Evolutionary conservation across 257 asterid genomes (phyloP), one percentile per base, ranked within the genome.

Genomic region (Rauvolfia tetraphylla): DNA sequence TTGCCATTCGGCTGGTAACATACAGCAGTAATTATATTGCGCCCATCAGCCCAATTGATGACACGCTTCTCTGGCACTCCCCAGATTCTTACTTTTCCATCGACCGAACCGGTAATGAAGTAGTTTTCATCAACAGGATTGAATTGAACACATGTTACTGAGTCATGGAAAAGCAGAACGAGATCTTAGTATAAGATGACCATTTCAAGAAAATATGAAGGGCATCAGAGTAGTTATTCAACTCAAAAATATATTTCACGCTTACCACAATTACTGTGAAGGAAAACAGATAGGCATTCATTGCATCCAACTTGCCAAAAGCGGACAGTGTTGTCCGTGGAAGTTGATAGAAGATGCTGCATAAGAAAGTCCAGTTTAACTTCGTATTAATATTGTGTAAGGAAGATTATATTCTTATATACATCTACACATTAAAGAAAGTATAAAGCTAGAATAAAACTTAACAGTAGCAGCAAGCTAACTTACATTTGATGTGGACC

Each of bases 11-110:
- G 97, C 82, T 88, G 92, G 91, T 92, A 92, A 74, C 95, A 84
- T 22, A 92, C 83, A 23, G 96, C 91, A 29, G 98, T 90, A 31
- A 89, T 90, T 68, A 90, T 65, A 71, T 85, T 90, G 38, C 78
- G 79, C 0, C 70, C 77, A 54, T 89, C 84, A 23, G 90, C 86
- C 98, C 98, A 93, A 66, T 88, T 90, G 75, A 86, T 75, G 1
- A 93, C 98, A 80, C 96, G 84, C 76, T 76, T 82, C 61, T 79
- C 82, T 3, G 15, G 71, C 46, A 92, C 86, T 61, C 93, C 92
- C 97, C 97, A 93, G 76, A 91, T 85, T 67, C 97, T 88, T 79
- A 89, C 92, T 85, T 89, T 91, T n/a, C 95, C 97, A 74, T 93
- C 98, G 5, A 91, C 87, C 68, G 90, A 91, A 31, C 98, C 98